phyloP scores from a whole-genome alignment of 2,329 filamentous ascomycete genomes.

The Juglanconis juglandina region DNA sequence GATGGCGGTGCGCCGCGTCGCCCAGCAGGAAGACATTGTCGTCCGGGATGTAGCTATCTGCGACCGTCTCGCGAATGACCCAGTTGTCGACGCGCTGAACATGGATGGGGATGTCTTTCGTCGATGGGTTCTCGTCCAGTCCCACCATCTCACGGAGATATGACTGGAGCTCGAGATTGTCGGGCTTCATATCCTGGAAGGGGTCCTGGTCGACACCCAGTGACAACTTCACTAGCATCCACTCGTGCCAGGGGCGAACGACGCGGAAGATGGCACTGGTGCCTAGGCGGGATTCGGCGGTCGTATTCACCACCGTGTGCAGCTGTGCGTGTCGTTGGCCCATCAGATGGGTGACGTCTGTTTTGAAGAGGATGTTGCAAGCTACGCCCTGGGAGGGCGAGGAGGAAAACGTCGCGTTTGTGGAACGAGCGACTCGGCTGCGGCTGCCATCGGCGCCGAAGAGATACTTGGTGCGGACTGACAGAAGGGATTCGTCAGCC shows the following conservation, averaged over 20 bases:
- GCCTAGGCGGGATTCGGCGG: conserved; percentile 41
- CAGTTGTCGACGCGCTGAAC: conserved; percentile 48
- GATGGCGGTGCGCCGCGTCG: conserved; percentile 51
- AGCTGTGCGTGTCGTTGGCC: conserved; percentile 48
- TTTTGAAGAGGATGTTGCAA: conserved; percentile 10
- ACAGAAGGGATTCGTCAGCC: not conserved
- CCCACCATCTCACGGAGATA: conserved; percentile 46
- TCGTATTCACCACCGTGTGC: conserved; percentile 53
- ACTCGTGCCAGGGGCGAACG: conserved; percentile 57
- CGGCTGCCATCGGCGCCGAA: conserved; percentile 50
- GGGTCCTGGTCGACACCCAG: conserved; percentile 27
- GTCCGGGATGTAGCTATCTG: conserved; percentile 42
- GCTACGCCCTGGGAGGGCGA: conserved; percentile 7
- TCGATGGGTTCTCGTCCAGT: conserved; percentile 34
- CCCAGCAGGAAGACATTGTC: conserved; percentile 45
- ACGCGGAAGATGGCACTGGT: conserved; percentile 45
- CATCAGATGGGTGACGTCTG: conserved; percentile 50
- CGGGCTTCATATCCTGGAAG: conserved; percentile 7
- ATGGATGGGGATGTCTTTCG: conserved; percentile 36
- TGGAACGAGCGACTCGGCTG: conserved; percentile 5
- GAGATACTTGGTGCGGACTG: conserved; percentile 51
- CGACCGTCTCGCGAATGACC: conserved; percentile 54
- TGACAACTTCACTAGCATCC: conserved; percentile 25
- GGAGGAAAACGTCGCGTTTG: not conserved
- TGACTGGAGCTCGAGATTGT: not conserved